These are phyloP conservation scores for Penicillium desertorum DNA, from an alignment of 495 filamentous ascomycete genomes.

Conservation along the genomic window DNA sequence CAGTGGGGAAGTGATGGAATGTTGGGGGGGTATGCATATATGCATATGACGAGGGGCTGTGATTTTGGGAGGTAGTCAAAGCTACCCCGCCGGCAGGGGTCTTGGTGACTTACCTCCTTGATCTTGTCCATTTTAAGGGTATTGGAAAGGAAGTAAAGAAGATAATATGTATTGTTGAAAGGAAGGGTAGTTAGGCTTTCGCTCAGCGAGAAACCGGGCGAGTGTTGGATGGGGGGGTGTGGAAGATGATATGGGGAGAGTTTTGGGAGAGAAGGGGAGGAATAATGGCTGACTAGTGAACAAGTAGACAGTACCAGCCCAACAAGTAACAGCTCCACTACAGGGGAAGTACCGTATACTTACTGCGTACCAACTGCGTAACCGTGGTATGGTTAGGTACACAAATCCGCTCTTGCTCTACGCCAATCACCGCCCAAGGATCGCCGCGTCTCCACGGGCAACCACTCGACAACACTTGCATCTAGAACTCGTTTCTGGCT, in stretches of 20 bases:
- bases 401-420: constrained; percentile 27
- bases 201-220: constrained; percentile 46
- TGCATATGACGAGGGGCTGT: constrained; percentile 20
- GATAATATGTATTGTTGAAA: constrained; percentile 37
- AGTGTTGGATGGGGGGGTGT: constrained; percentile 26
- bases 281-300: constrained; percentile 17
- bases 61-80: constrained; percentile 32
- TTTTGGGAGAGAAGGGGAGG: constrained; percentile 32
- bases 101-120: constrained; percentile 66
- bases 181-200: constrained; percentile 36
- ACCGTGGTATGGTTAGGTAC: constrained; percentile 38
- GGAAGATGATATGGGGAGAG: constrained; percentile 28
- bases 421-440: constrained; percentile 27
- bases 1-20: constrained; percentile 15
- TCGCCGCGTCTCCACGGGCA: constrained; percentile 51
- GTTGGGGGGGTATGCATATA: constrained; percentile 23
- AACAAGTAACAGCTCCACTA: constrained; percentile 8
- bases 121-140: constrained; percentile 59
- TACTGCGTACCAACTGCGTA: constrained; percentile 15
- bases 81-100: constrained; percentile 47
- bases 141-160: constrained; percentile 18
- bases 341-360: constrained; percentile 20
- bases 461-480: constrained; percentile 37
- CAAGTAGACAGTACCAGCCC: constrained; percentile 19
- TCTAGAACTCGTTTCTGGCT: constrained; percentile 26